Conservation (phyloP, 306 rosid species). For the Datisca glomerata region DNA sequence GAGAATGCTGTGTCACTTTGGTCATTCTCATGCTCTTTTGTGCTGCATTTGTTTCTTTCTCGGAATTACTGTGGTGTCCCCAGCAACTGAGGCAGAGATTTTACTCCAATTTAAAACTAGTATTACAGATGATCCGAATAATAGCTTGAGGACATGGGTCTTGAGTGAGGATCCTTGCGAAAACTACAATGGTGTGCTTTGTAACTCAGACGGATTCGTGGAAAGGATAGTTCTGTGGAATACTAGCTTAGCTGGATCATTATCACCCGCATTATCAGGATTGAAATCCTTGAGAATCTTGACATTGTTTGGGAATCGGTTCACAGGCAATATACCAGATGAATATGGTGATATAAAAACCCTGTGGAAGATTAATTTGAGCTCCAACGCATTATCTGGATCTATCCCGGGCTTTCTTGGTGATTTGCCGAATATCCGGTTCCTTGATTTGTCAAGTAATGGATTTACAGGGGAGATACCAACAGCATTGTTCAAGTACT, state of each 20-base stretch:
- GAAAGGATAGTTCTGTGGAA: conserved; percentile 85
- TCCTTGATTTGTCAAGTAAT: conserved; percentile 85
- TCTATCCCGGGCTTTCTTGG: conserved; percentile 82
- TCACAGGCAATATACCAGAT: conserved; percentile 60
- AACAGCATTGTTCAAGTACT: conserved; percentile 56
- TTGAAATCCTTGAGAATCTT: conserved; percentile 66
- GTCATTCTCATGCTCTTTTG: conserved; percentile 66
- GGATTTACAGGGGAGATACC: conserved; percentile 73
- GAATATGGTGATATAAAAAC: conserved; percentile 51
- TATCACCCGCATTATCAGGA: conserved; percentile 60
- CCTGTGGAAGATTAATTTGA: conserved; percentile 87
- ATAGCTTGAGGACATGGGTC: conserved; percentile 54
- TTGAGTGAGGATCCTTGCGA: conserved; percentile 55
- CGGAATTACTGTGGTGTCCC: conserved; percentile 24
- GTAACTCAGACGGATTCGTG: conserved; percentile 63
- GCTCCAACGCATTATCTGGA: conserved; percentile 78
- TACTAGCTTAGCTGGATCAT: conserved; percentile 63
- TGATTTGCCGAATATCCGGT: conserved; percentile 61
- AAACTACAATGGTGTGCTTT: conserved; percentile 48
- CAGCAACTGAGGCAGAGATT: conserved; percentile 62
- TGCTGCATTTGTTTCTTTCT: conserved; percentile 33
- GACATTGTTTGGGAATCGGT: conserved; percentile 74
- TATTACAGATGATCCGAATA: conserved; percentile 58
- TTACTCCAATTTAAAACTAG: conserved; percentile 80
- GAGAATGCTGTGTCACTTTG: conserved; percentile 48